phyloP scores from a whole-genome alignment of 202 grass and related monocot species.

The Dendrocalamus latiflorus region DNA sequence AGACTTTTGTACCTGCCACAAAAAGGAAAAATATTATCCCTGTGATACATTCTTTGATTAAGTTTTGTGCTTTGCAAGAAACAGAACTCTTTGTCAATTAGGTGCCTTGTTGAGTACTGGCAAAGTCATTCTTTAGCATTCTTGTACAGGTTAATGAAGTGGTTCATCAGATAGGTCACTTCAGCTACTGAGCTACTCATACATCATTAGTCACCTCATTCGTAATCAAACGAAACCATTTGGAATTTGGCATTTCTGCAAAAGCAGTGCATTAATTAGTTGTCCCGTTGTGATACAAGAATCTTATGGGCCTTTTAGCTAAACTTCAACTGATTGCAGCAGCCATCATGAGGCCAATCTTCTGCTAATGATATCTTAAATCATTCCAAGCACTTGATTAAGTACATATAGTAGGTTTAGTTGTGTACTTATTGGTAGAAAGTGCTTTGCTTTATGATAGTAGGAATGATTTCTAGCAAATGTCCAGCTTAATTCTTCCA shows the following conservation, averaged over 20 bases:
- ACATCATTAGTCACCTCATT: constrained; percentile 36
- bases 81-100: neutral
- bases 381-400: constrained; percentile 44
- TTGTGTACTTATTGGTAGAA: constrained; percentile 42
- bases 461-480: constrained; percentile 34
- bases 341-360: constrained; percentile 48
- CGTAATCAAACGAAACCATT: constrained; percentile 43
- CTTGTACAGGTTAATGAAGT: constrained; percentile 23
- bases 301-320: constrained; percentile 34
- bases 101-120: neutral
- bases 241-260: constrained; percentile 46
- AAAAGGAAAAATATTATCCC: neutral
- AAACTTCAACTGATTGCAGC: constrained; percentile 29
- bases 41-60: neutral
- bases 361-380: constrained; percentile 44
- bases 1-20: neutral
- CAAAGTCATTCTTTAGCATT: constrained; percentile 35
- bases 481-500: constrained; percentile 33
- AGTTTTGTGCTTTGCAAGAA: neutral
- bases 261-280: constrained; percentile 37
- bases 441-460: constrained; percentile 21
- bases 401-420: constrained; percentile 47
- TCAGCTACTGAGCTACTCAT: constrained; percentile 24
- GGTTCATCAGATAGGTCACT: constrained; percentile 16
- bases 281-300: constrained; percentile 35